Evolutionary conservation across 2,329 filamentous ascomycete species (phyloP).

Genomic region (Pezicula radicicola): DNA sequence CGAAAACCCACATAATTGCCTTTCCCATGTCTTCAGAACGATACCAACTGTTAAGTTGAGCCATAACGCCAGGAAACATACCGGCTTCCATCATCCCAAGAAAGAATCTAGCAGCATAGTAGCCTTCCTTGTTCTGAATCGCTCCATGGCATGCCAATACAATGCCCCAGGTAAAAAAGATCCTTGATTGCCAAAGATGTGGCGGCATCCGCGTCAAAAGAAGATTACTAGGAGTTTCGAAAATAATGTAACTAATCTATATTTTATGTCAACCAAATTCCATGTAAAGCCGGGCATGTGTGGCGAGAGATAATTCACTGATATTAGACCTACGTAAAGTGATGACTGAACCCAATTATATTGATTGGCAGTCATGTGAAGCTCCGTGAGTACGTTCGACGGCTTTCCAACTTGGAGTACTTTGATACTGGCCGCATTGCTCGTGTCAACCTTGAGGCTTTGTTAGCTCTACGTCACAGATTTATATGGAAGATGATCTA

Average conservation of each 20-base stretch:
- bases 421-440: conserved; percentile 37
- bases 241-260: conserved; percentile 36
- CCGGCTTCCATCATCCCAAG: conserved; percentile 38
- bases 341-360: conserved; percentile 37
- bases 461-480: neutral
- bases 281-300: neutral
- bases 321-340: conserved; percentile 31
- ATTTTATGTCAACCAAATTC: neutral
- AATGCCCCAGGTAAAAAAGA: conserved; percentile 35
- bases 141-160: conserved; percentile 36
- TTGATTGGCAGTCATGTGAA: conserved; percentile 36
- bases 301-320: conserved; percentile 7
- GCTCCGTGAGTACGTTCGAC: conserved; percentile 33
- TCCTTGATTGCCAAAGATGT: conserved; percentile 32
- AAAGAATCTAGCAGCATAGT: conserved; percentile 37
- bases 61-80: conserved; percentile 36
- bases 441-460: conserved; percentile 32
- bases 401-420: conserved; percentile 38
- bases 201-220: conserved; percentile 33
- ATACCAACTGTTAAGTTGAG: conserved; percentile 22
- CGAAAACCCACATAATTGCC: conserved; percentile 25
- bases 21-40: too few relatives aligned
- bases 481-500: conserved; percentile 5
- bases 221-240: conserved; percentile 37
- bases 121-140: conserved; percentile 33